phyloP scores from a whole-genome alignment of 306 rosid genomes.

The Vigna radiata region DNA sequence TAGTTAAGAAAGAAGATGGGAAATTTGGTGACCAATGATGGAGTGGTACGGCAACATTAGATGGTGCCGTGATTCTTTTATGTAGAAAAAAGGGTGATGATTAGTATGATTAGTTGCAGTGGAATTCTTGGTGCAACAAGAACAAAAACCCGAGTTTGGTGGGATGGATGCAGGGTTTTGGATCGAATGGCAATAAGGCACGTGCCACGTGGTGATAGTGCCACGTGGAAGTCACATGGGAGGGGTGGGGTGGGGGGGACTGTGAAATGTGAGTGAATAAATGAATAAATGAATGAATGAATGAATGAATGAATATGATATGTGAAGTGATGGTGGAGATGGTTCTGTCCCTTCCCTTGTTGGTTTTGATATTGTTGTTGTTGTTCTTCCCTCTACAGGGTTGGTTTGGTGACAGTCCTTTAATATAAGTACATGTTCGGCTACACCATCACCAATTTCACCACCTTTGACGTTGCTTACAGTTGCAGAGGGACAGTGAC shows the following conservation, averaged over 20 bases:
- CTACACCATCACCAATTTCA: conserved; percentile 46
- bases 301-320: not conserved
- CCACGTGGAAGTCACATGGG: conserved; percentile 61
- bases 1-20: conserved; percentile 29
- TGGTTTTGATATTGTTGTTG: not conserved
- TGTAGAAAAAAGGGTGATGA: conserved; percentile 26
- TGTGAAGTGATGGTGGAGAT: conserved; percentile 27
- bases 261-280: not conserved
- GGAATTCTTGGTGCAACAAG: conserved; percentile 31
- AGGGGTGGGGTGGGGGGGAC: not conserved
- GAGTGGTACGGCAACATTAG: conserved; percentile 36
- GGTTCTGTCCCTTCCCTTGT: conserved; percentile 36
- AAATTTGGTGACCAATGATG: conserved; percentile 43
- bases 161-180: conserved; percentile 32
- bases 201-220: conserved; percentile 39
- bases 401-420: conserved; percentile 49
- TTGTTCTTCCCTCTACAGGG: conserved; percentile 32
- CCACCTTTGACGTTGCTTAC: conserved; percentile 58
- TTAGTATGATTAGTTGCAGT: conserved; percentile 41
- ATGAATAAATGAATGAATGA: not conserved
- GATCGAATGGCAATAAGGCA: conserved; percentile 11
- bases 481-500: conserved; percentile 64
- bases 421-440: conserved; percentile 49
- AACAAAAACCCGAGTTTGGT: conserved; percentile 48
- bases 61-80: conserved; percentile 17